Conservation (phyloP, 2,329 filamentous ascomycete species). For the Cladophialophora exuberans region DNA sequence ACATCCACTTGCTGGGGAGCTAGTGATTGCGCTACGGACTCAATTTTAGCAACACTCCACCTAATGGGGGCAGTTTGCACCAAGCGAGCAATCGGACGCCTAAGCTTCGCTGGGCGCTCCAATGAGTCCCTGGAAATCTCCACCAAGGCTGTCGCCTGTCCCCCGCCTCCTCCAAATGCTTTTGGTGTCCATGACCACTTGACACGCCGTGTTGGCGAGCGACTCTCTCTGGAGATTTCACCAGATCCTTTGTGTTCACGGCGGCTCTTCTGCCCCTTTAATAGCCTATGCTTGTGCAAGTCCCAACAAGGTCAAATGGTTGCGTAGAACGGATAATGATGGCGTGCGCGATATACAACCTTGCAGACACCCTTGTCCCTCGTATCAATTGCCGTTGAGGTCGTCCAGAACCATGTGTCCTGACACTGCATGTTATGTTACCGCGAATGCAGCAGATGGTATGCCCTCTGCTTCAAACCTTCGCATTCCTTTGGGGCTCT, state of each 20-base stretch:
- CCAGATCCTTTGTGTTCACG: no score
- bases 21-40: constrained; percentile 28
- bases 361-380: no score
- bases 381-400: no score
- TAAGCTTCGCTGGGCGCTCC: neutral
- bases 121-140: constrained; percentile 6
- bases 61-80: constrained; percentile 1
- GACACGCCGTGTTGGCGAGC: no score
- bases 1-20: constrained; percentile 5
- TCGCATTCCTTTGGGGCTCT: neutral
- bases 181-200: no score
- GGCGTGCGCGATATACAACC: no score
- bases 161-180: neutral
- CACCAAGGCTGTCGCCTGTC: constrained; percentile 10
- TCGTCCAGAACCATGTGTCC: neutral
- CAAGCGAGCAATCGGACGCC: neutral
- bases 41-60: constrained; percentile 29
- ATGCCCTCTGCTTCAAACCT: constrained; percentile 1
- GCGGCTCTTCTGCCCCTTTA: no score
- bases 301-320: no score
- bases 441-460: neutral
- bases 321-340: neutral
- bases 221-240: no score
- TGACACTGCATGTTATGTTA: neutral
- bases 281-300: no score